Base-by-base conservation (phyloP, 805 yeast genomes). In the Hanseniaspora clermontiae region DNA sequence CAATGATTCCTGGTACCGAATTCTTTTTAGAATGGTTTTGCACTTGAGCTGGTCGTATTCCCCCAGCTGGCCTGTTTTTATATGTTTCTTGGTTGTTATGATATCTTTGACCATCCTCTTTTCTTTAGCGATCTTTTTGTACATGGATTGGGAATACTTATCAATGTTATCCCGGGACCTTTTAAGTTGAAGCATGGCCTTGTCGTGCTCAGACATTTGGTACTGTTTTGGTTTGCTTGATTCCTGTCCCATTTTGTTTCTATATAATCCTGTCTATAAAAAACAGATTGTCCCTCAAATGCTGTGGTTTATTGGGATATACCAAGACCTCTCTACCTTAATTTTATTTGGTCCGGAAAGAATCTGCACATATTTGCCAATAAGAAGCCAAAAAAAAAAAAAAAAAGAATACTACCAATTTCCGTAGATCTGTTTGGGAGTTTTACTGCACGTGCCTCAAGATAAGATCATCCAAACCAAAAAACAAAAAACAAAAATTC, bases 121-220 rank as follows among this genome's bases (percentile, higher is more conserved):
- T 67, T 93, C 97, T 37, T 78, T 72, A 11, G 72, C 74, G 17
- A 87, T 77, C 4, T 87, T 77, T 0, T 70, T 67, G 32, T 73
- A 72, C 39, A 90, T 77, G 59, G 80, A 78, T 48, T 65, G 67
- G 12, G 74, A 69, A 60, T 89, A 86, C 67, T 84, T 86, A 61
- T 79, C 79, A 24, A 93, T 75, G 60, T 83, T 83, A 69, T 93
- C 98, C 59, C 96, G 74, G 62, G 95, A 97, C 40, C 85, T 72
- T 66, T 93, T 93, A 62, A 93, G 74, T 65, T 90, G 93, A 60
- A 88, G 75, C 11, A 93, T 78, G 0, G 97, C 96, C 64, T 75
- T 79, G 65, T 93, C 98, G 62, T 89, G 90, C 39, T 82, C 75
- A 7, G 95, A 87, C 19, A 91, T 81, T 64, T 79, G 82, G 24